Percentiles rank a stretch among this genome's conserved stretches.
These are phyloP conservation scores for Desmodesmus armatus DNA, from an alignment of 139 green algal genomes.

Conservation along the genomic window DNA sequence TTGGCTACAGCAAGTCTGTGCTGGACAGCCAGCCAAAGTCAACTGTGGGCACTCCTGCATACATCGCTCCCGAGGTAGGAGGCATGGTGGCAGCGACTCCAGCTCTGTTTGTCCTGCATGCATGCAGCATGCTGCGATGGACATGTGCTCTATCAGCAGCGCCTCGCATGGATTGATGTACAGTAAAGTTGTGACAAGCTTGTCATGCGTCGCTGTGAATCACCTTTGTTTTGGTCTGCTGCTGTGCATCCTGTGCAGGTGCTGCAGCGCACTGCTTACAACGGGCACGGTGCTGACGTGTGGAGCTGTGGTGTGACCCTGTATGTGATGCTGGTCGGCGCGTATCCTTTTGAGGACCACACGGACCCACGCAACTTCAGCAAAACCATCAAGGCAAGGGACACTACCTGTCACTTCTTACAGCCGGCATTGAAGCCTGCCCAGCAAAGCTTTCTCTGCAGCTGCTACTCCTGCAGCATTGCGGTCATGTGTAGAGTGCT, in stretches of 20 bases:
- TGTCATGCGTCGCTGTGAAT: too few relatives aligned
- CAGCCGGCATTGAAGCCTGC: neutral
- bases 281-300: constrained; percentile 95
- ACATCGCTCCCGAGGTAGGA: constrained; percentile 96
- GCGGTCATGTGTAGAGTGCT: neutral
- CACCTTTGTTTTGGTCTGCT: too few relatives aligned
- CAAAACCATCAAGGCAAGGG: constrained; percentile 94
- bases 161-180: too few relatives aligned
- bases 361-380: constrained; percentile 95
- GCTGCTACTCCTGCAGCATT: neutral
- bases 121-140: too few relatives aligned
- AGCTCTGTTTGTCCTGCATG: too few relatives aligned
- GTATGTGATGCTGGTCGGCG: constrained; percentile 98
- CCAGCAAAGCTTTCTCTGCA: neutral
- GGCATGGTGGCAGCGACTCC: too few relatives aligned
- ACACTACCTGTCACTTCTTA: too few relatives aligned
- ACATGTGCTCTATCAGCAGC: too few relatives aligned
- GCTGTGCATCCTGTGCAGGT: constrained; percentile 60
- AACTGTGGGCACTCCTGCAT: constrained; percentile 99
- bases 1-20: constrained; percentile 91
- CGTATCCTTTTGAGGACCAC: constrained; percentile 99
- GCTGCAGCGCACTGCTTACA: constrained; percentile 88
- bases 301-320: constrained; percentile 99
- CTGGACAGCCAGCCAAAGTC: constrained; percentile 97
- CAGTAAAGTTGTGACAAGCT: too few relatives aligned